These are phyloP conservation scores for Actinomortierella wolfii DNA, from an alignment of 371 early-diverging fungal species.

Conservation along the genomic window DNA sequence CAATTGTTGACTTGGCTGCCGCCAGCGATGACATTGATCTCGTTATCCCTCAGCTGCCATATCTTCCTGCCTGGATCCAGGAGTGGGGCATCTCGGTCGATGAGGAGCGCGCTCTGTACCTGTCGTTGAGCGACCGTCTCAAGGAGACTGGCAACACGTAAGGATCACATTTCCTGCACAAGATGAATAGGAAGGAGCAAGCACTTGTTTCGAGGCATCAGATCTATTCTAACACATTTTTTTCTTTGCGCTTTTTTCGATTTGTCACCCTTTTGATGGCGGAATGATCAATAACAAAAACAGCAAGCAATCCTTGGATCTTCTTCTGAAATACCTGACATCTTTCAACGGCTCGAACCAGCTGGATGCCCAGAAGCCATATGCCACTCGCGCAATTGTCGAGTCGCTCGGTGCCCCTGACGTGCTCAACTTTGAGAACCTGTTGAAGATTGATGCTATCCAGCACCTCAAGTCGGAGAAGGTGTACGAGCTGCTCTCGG, in stretches of 20 bases:
- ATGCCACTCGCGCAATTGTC: slow-evolving; percentile 61
- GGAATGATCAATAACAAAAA: too few relatives aligned
- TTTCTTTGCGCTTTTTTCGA: too few relatives aligned
- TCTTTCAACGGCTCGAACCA: slow-evolving; percentile 55
- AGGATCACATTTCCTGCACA: slow-evolving; percentile 16
- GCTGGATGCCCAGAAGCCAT: slow-evolving; percentile 50
- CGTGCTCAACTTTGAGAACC: slow-evolving; percentile 82
- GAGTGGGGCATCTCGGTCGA: slow-evolving; percentile 76
- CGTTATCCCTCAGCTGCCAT: slow-evolving; percentile 65
- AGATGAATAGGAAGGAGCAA: background rate
- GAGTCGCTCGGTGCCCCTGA: slow-evolving; percentile 74
- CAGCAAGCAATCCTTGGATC: slow-evolving; percentile 66
- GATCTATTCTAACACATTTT: too few relatives aligned
- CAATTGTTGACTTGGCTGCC: slow-evolving; percentile 77
- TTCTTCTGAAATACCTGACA: slow-evolving; percentile 67
- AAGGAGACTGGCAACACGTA: slow-evolving; percentile 67
- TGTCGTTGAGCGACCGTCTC: slow-evolving; percentile 67
- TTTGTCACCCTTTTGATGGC: too few relatives aligned
- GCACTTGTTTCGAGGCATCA: too few relatives aligned
- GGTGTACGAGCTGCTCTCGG: slow-evolving; percentile 71
- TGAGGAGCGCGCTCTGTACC: slow-evolving; percentile 65
- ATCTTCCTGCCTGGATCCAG: slow-evolving; percentile 69
- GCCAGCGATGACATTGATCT: slow-evolving; percentile 74
- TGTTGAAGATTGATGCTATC: slow-evolving; percentile 72
- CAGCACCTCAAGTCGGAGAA: slow-evolving; percentile 68